These are phyloP conservation scores for Candida sonorensis DNA, from an alignment of 805 yeast genomes.

Conservation along the genomic window DNA sequence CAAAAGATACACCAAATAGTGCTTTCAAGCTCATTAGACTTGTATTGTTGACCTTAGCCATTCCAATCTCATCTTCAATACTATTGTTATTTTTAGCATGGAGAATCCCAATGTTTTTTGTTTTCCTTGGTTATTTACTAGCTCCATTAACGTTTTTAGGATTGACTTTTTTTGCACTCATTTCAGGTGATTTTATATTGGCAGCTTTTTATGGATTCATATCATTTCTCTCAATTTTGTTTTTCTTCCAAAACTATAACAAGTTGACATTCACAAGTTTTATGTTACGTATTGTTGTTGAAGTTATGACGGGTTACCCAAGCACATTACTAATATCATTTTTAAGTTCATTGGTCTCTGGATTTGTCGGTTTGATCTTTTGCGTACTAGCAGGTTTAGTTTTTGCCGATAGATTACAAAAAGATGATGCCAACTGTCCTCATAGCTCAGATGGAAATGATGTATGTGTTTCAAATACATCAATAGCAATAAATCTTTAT, in stretches of 20 bases:
- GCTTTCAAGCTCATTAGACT: too few relatives aligned
- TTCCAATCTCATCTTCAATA: slow-evolving; percentile 19
- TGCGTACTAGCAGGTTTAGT: slow-evolving; percentile 59
- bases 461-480: slow-evolving; percentile 24
- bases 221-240: slow-evolving; percentile 16
- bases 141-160: slow-evolving; percentile 22
- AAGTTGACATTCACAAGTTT: slow-evolving; percentile 24
- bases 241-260: slow-evolving; percentile 18
- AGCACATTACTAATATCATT: slow-evolving; percentile 48
- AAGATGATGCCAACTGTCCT: slow-evolving; percentile 49
- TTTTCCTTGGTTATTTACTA: slow-evolving; percentile 22
- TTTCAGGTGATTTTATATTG: slow-evolving; percentile 13
- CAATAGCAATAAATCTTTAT: slow-evolving; percentile 37
- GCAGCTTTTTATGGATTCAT: slow-evolving; percentile 13
- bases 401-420: slow-evolving; percentile 15
- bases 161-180: slow-evolving; percentile 13
- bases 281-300: slow-evolving; percentile 43
- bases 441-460: slow-evolving; percentile 23
- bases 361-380: slow-evolving; percentile 57
- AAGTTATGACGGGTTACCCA: slow-evolving; percentile 68
- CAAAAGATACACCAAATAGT: too few relatives aligned
- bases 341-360: slow-evolving; percentile 35
- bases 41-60: too few relatives aligned
- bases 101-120: slow-evolving; percentile 22
- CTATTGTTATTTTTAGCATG: slow-evolving; percentile 18